phyloP scores from a whole-genome alignment of 331 rosid species.

The Pyrus hybrid region DNA sequence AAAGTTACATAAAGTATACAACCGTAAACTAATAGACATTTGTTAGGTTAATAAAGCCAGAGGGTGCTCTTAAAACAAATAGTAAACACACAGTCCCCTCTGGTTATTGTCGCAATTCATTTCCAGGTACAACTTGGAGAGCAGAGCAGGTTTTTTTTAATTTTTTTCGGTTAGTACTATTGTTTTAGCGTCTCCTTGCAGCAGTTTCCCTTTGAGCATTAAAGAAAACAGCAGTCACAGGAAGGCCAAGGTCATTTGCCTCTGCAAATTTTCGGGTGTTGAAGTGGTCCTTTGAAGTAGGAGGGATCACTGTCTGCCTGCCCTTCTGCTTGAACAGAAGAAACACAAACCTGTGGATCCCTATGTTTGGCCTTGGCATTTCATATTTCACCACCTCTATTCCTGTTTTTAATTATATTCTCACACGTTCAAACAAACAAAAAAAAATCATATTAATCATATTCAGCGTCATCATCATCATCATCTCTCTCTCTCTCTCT shows the following conservation, averaged over 20 bases:
- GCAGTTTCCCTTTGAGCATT: constrained; percentile 83
- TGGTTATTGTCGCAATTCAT: neutral
- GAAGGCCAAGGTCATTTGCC: constrained; percentile 50
- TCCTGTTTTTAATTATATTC: constrained; percentile 21
- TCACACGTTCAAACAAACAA: neutral
- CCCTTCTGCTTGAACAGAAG: constrained; percentile 56
- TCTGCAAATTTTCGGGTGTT: constrained; percentile 38
- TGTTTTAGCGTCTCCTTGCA: constrained; percentile 42
- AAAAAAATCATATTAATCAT: neutral
- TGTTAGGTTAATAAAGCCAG: neutral
- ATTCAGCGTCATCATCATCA: too few species aligned
- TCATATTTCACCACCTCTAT: constrained; percentile 52
- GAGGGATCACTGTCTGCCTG: constrained; percentile 34
- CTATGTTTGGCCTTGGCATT: constrained; percentile 64
- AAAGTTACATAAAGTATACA: neutral
- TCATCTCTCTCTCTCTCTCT: too few species aligned
- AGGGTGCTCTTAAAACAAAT: neutral
- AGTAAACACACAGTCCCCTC: neutral
- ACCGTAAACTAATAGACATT: neutral
- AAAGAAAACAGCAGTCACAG: constrained; percentile 73
- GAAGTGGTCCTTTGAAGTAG: constrained; percentile 46
- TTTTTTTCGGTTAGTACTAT: neutral
- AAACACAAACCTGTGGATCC: constrained; percentile 75
- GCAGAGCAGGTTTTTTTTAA: neutral
- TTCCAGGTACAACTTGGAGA: neutral